Conservation (phyloP, 306 rosid species). For the Cucumis melo region DNA sequence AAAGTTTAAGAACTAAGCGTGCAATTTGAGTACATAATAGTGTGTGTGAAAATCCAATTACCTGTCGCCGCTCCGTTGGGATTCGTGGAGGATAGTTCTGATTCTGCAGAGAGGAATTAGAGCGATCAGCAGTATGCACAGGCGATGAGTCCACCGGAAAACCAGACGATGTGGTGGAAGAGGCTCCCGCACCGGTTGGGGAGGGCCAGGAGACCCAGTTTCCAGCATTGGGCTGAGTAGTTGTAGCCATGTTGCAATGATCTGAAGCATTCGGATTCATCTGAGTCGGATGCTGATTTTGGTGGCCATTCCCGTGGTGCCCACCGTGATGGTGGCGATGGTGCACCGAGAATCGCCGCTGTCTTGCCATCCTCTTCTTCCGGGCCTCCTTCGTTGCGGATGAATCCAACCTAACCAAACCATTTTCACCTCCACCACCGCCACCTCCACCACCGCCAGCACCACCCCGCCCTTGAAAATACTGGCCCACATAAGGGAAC, state of each 20-base stretch:
- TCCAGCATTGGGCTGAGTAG: slow-evolving; percentile 16
- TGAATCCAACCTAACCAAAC: slow-evolving; percentile 51
- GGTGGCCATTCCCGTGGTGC: slow-evolving; percentile 11
- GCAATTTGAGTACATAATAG: background rate
- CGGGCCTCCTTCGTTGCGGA: slow-evolving; percentile 88
- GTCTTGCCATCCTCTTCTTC: slow-evolving; percentile 93
- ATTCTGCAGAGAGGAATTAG: slow-evolving; percentile 21
- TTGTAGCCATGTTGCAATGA: slow-evolving; percentile 24
- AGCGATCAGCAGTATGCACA: slow-evolving; percentile 16
- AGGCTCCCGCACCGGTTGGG: background rate
- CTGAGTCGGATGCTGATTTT: slow-evolving; percentile 23
- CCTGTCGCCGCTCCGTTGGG: slow-evolving; percentile 42
- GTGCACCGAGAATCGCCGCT: slow-evolving; percentile 42
- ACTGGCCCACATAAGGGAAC: slow-evolving; percentile 23
- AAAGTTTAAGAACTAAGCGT: background rate
- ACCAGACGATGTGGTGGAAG: slow-evolving; percentile 15
- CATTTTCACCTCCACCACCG: background rate
- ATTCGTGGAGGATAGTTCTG: slow-evolving; percentile 27
- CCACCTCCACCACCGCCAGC: background rate
- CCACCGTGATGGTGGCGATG: slow-evolving; percentile 16
- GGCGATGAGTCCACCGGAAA: slow-evolving; percentile 3
- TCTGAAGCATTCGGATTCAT: background rate
- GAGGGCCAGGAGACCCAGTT: slow-evolving; percentile 81
- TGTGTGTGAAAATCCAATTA: slow-evolving; percentile 6
- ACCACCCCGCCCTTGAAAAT: slow-evolving; percentile 31